These are phyloP conservation scores for Tillandsia leiboldiana DNA, from an alignment of 176 grass and related monocot species.

Conservation along the genomic window DNA sequence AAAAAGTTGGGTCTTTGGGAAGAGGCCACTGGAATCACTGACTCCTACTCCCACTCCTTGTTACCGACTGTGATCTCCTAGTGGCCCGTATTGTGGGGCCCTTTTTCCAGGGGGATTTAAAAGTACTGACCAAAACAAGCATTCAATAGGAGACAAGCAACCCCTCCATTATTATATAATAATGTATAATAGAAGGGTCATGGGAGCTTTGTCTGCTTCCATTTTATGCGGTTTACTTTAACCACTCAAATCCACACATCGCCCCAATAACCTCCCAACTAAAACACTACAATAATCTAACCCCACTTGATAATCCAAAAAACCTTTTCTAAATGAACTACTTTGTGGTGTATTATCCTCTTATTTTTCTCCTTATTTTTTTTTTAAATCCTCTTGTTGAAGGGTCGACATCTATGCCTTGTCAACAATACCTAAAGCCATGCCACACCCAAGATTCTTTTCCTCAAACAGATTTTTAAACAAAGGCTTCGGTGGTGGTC, in stretches of 20 bases:
- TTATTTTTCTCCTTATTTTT: background rate
- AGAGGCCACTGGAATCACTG: conserved; percentile 15
- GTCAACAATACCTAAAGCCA: conserved; percentile 46
- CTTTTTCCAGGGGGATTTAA: background rate
- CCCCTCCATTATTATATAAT: background rate
- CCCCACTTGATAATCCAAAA: conserved; percentile 1
- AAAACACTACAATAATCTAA: conserved; percentile 8
- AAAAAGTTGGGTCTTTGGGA: conserved; percentile 8
- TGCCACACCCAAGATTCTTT: conserved; percentile 19
- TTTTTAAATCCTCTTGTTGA: conserved; percentile 21
- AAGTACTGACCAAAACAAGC: conserved; percentile 11
- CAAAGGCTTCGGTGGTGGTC: background rate
- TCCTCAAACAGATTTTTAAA: conserved; percentile 9
- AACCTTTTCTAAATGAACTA: background rate
- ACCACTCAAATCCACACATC: background rate
- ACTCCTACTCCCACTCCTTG: conserved; percentile 20
- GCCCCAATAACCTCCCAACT: background rate
- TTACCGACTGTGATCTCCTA: background rate
- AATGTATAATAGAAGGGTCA: background rate
- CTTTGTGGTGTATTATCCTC: conserved; percentile 1
- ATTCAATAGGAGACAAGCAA: conserved; percentile 5
- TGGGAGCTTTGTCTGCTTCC: background rate
- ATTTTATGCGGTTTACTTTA: conserved; percentile 1
- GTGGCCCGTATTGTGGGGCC: background rate
- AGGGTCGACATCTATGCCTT: conserved; percentile 54